Evolutionary conservation across 1,139 yeast species (phyloP), one percentile per base, ranked within the genome.

Genomic region (Geotrichum armillariae): DNA sequence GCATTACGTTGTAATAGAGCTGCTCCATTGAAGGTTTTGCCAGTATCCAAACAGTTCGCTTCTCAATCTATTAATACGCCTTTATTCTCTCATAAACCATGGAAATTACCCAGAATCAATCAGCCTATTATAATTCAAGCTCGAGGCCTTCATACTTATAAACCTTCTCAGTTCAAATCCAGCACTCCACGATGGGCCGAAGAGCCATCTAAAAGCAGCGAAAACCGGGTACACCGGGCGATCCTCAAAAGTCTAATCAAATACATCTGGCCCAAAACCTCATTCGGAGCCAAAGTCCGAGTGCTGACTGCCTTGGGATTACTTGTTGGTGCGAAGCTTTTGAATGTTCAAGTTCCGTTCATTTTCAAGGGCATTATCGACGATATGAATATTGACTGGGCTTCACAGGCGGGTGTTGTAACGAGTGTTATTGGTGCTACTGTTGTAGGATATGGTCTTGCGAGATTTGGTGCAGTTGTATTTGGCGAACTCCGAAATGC

Each of bases 401-500:
- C 79, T 2, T 68, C 72, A 7, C 77, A 80, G 27, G 75, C 84
- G 1, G 88, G 89, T 1, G 74, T 82, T 0, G 73, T 80, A 0
- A 65, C 68, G 4, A 65, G 70, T 1, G 77, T 83, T 0, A 79
- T 86, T 34, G 91, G 88, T 2, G 77, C 91, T 2, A 76, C 91
- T 50, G 82, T 93, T 29, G 62, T 93, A 22, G 95, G 96, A 0
- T 91, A 93, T 65, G 99, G 99, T 46, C 82, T 88, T 16, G 95
- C 98, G 1, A 73, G 99, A 54, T 90, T 94, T 65, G 97, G 98
- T 18, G 86, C 99, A 2, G 95, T 91, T 1, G 69, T 93, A 14
- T 88, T 93, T 69, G 99, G 98, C 25, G 99, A 93, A 66, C 73
- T 93, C 58, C 74, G 98, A 60, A 93, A 93, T 66, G 99, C 99